Percentiles rank a stretch among this genome's conserved stretches.
Evolutionary conservation across 1,139 yeast genomes (phyloP).

Genomic region (Hanseniaspora uvarum): DNA sequence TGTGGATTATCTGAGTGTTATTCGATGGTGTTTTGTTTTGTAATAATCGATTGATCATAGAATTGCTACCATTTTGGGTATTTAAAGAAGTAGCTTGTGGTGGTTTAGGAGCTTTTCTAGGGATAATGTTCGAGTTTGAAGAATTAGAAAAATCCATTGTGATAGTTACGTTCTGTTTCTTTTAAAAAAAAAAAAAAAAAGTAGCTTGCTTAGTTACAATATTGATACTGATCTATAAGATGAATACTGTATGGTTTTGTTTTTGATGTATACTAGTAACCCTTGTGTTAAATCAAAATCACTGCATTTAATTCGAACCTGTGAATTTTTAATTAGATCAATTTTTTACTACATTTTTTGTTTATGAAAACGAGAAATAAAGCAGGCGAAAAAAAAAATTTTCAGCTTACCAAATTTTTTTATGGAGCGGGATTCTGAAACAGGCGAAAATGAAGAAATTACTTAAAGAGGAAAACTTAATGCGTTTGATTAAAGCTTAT

Average conservation of each 20-base stretch:
- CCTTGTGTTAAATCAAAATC: no score
- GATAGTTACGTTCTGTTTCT: background rate
- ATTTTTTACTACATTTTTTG: no score
- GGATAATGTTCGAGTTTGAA: background rate
- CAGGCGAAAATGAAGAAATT: background rate
- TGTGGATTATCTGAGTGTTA: conserved; percentile 47
- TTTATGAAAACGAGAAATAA: no score
- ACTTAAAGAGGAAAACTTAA: conserved; percentile 1
- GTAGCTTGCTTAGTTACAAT: background rate
- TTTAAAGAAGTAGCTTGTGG: background rate
- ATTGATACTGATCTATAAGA: background rate
- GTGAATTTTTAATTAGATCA: no score
- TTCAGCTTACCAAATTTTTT: background rate
- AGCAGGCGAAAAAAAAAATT: background rate
- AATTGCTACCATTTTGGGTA: background rate
- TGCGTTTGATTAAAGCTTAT: background rate
- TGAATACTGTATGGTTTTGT: background rate
- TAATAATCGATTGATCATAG: conserved; percentile 16
- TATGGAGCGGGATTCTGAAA: background rate
- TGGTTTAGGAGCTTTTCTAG: conserved; percentile 16
- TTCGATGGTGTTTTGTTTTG: conserved; percentile 27
- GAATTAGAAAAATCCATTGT: conserved; percentile 11
- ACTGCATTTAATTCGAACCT: no score
- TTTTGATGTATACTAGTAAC: background rate
- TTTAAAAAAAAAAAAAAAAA: background rate